Base-by-base conservation (phyloP, 2,329 filamentous ascomycete species). In the Annulohypoxylon truncatum region DNA sequence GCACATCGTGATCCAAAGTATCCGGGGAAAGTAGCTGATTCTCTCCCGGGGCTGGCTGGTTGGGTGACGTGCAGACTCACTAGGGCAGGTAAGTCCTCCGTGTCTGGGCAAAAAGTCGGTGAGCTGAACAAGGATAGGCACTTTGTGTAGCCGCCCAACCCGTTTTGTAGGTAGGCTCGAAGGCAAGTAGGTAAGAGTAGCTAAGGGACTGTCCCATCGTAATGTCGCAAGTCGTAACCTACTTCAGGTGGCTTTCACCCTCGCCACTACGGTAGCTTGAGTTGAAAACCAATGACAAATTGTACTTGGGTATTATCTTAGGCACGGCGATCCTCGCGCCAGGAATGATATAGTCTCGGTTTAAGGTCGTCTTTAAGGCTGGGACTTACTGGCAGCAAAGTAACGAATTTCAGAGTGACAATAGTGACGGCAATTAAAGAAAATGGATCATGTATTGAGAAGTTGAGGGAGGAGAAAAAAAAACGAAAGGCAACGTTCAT, bases 61-160 rank as follows among this genome's bases (percentile, higher is more conserved):
- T 64, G 63, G 62, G 69, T 73, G 73, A 71, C 69, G 68, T 62
- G 63, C 66, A 66, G 52, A 52, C 61, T 71, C 64, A 66, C 68
- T 70, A 62, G 64, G 51, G 62, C 63, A 61, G 28, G 47, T 56
- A 62, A 33, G 50, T 64, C 54, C 58, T 67, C 56, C 31, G 55
- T 53, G 54, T 57, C 61, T 65, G 58, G 68, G 46, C 65, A 75
- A 75, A 75, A 75, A 75, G 74, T 75, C 74, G 74, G 74, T 75
- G 74, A 75, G 68, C 67, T 54, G 57, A 71, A 67, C 62, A 67
- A 62, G 66, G 63, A 67, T 69, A 54, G 47, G 47, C 55, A 52
- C 52, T 61, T 55, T 64, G 20, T 59, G 60, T 66, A 58, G 53
- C 63, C 66, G 56, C 66, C 66, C 63, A 69, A 69, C 28, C 52